Evolutionary conservation across 176 grass and related monocot genomes (phyloP).

Genomic region (Musa beccarii): DNA sequence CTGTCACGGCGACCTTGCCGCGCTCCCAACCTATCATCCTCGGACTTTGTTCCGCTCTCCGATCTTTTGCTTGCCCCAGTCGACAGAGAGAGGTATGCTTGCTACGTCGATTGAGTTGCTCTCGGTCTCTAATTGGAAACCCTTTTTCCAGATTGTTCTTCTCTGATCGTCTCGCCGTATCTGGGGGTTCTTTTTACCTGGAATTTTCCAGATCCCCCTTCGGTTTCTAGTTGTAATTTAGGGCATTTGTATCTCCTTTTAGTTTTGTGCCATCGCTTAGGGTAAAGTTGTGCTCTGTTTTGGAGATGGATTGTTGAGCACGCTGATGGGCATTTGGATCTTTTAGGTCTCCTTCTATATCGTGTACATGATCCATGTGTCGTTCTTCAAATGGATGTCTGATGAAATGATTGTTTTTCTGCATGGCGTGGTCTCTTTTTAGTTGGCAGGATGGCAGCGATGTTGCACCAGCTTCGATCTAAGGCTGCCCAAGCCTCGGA

Average conservation of each 20-base stretch:
- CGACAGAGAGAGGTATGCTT: background rate
- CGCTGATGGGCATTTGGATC: background rate
- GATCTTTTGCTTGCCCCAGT: background rate
- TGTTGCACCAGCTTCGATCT: constrained; percentile 52
- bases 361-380: background rate
- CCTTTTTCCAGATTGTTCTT: background rate
- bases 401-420: background rate
- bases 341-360: background rate
- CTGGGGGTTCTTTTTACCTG: background rate
- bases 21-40: background rate
- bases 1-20: background rate
- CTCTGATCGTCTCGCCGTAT: background rate
- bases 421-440: background rate
- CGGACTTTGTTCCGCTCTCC: background rate
- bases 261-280: background rate
- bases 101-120: background rate
- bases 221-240: background rate
- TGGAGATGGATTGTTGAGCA: background rate
- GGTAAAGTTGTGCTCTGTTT: background rate
- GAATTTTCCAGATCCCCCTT: background rate
- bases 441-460: constrained; percentile 44
- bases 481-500: constrained; percentile 46
- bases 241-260: background rate
- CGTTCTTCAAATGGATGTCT: background rate
- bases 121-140: background rate